A percentile compares a stretch with the other conserved stretches of the same genome.
phyloP scores from a whole-genome alignment of 164 flowering plant species.

The Malania oleifera region DNA sequence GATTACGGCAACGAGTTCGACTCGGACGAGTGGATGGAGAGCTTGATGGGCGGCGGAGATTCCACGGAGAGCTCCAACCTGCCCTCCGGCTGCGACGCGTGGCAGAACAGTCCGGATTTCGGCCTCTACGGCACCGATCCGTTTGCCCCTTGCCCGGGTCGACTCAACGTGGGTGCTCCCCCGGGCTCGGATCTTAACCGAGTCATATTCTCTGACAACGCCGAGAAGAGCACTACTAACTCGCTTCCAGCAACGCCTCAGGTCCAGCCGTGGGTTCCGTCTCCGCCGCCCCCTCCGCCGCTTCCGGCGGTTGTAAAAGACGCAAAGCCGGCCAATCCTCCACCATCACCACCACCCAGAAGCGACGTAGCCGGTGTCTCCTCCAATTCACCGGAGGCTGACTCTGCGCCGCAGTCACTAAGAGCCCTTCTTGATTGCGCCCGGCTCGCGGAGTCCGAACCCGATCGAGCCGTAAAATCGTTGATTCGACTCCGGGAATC shows the following conservation, averaged over 20 bases:
- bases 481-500: conserved; percentile 48
- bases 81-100: conserved; percentile 48
- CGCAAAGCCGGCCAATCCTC: conserved; percentile 5
- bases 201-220: conserved; percentile 39
- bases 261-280: conserved; percentile 24
- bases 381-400: conserved; percentile 22
- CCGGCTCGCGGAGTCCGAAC: conserved; percentile 45
- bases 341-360: conserved; percentile 7
- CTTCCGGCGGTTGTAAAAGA: conserved; percentile 1
- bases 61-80: conserved; percentile 60
- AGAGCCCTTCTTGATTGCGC: conserved; percentile 62
- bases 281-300: conserved; percentile 10
- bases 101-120: conserved; percentile 44
- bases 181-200: conserved; percentile 51
- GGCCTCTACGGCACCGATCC: conserved; percentile 47
- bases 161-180: conserved; percentile 34
- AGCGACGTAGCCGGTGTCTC: conserved; percentile 7
- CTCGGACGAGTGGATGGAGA: conserved; percentile 94
- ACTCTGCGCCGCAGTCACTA: conserved; percentile 37
- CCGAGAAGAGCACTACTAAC: conserved; percentile 19
- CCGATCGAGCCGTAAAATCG: conserved; percentile 42
- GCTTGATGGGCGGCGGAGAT: conserved; percentile 64
- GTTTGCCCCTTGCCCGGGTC: conserved; percentile 46
- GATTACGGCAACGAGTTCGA: conserved; percentile 67
- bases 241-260: conserved; percentile 9